These are phyloP conservation scores for Xylaria sp. DNA, from an alignment of 2,329 filamentous ascomycete genomes.

Conservation along the genomic window DNA sequence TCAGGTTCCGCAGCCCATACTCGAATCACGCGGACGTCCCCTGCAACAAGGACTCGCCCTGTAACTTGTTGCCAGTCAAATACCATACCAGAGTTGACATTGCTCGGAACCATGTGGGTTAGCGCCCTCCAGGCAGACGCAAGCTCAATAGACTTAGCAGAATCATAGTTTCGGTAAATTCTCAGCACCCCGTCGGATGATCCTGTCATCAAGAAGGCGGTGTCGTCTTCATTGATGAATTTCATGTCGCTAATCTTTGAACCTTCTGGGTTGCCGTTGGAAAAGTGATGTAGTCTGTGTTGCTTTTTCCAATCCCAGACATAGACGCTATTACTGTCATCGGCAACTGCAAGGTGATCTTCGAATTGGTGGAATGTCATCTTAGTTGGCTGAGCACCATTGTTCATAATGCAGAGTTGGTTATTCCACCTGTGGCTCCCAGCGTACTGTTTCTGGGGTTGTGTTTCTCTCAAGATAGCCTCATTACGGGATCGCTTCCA, in stretches of 20 bases:
- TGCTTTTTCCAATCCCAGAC: slow-evolving; percentile 94
- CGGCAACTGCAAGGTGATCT: slow-evolving; percentile 91
- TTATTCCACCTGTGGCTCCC: slow-evolving; percentile 86
- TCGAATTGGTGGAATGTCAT: slow-evolving; percentile 99
- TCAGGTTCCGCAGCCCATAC: slow-evolving; percentile 97
- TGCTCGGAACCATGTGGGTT: slow-evolving; percentile 93
- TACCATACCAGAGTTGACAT: slow-evolving; percentile 93
- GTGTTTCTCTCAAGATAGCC: slow-evolving; percentile 88
- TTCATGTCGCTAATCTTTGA: slow-evolving; percentile 94
- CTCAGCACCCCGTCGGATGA: slow-evolving; percentile 95
- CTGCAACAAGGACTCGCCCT: slow-evolving; percentile 92
- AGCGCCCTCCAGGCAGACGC: slow-evolving; percentile 92
- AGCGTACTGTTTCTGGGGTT: slow-evolving; percentile 90
- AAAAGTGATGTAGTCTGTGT: slow-evolving; percentile 82
- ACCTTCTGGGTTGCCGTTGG: slow-evolving; percentile 90
- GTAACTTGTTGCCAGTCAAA: slow-evolving; percentile 99
- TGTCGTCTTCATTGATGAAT: slow-evolving; percentile 98
- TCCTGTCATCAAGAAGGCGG: slow-evolving; percentile 92
- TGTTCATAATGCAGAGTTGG: slow-evolving; percentile 84
- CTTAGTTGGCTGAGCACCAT: slow-evolving; percentile 87
- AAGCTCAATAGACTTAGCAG: slow-evolving; percentile 78
- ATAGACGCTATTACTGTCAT: slow-evolving; percentile 89
- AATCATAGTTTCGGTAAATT: slow-evolving; percentile 92
- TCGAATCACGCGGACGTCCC: slow-evolving; percentile 93
- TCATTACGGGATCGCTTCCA: slow-evolving; percentile 96